Percentiles rank a stretch among this genome's conserved stretches.
These are phyloP conservation scores for Neurospora sp. DNA, from an alignment of 2,329 filamentous ascomycete genomes.

Conservation along the genomic window DNA sequence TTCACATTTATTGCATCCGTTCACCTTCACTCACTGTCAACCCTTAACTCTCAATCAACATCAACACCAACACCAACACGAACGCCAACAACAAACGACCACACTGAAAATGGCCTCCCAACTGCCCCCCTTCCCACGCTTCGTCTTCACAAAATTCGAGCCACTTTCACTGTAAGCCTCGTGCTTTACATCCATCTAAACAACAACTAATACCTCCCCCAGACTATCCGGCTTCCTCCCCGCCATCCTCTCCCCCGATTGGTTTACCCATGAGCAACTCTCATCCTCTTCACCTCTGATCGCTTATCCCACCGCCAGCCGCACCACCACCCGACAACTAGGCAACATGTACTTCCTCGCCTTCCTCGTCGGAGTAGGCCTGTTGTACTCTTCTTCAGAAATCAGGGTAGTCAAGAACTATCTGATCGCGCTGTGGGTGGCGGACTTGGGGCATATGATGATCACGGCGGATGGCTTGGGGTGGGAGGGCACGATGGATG, in stretches of 20 bases:
- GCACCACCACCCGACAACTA: constrained; percentile 55
- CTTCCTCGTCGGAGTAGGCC: constrained; percentile 51
- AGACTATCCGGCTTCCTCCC: constrained; percentile 51
- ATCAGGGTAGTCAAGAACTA: constrained; percentile 57
- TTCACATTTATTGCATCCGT: neutral
- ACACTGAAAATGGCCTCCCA: constrained; percentile 42
- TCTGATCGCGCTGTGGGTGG: constrained; percentile 52
- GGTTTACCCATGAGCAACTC: constrained; percentile 56
- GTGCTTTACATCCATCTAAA: neutral
- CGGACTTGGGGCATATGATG: constrained; percentile 58
- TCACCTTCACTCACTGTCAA: neutral
- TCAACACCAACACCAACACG: neutral
- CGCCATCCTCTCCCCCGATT: constrained; percentile 44
- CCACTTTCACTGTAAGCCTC: constrained; percentile 53
- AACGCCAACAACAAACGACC: neutral
- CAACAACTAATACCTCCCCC: constrained; percentile 3
- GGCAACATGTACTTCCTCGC: constrained; percentile 61
- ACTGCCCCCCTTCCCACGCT: constrained; percentile 52
- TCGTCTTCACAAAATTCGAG: constrained; percentile 59
- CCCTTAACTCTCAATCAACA: neutral
- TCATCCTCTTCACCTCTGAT: constrained; percentile 27
- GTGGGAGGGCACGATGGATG: constrained; percentile 38
- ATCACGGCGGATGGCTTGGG: constrained; percentile 52
- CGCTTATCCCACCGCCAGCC: constrained; percentile 25
- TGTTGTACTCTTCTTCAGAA: constrained; percentile 56